Base-by-base conservation (phyloP, 164 flowering plant genomes). In the Saururus chinensis region DNA sequence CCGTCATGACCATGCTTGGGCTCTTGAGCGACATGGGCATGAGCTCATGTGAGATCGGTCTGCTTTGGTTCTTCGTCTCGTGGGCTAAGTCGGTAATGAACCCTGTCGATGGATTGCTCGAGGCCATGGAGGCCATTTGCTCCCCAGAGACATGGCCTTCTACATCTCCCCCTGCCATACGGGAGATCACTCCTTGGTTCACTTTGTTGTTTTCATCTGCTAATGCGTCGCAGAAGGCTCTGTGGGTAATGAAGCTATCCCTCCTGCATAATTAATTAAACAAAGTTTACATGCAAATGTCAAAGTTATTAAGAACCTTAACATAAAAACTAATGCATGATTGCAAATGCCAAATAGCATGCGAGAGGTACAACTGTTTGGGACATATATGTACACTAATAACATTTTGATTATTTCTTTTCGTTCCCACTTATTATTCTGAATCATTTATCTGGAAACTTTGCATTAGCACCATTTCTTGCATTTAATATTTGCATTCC, bases 181-280 rank as follows among this genome's bases (percentile, higher is more conserved):
- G 67, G 60, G 69, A 8, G 54, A 57, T n/a, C 59, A 71, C 3
- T 30, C 69, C 77, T 26, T 68, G 78, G 53, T 61, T 73, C 14
- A 61, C 68, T 67, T 79, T 80, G 75, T 37, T 73, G 68, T 77
- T 77, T 64, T 82, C 84, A 64, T 82, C 83, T 23, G 84, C 64
- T 40, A 79, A 66, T 57, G 84, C 87, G 69, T 82, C 84, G 57
- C 87, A 82, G 62, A 79, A 80, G 7, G 83, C 83, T 67, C 84
- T 75, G 65, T 82, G 87, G 7, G 84, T 79, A 63, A 80, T 77
- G 70, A 80, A 82, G 66, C 84, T 82, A 21, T 80, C 87, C 64
- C 81, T 79, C 65, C 84, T 82, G 81, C 73, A 73, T 5, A 19
- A 22, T 2, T 54, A 7, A 14, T 30, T 4, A 57, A 40, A 49